Conservation (phyloP, 495 filamentous ascomycete species). For the Neurospora discreta region DNA sequence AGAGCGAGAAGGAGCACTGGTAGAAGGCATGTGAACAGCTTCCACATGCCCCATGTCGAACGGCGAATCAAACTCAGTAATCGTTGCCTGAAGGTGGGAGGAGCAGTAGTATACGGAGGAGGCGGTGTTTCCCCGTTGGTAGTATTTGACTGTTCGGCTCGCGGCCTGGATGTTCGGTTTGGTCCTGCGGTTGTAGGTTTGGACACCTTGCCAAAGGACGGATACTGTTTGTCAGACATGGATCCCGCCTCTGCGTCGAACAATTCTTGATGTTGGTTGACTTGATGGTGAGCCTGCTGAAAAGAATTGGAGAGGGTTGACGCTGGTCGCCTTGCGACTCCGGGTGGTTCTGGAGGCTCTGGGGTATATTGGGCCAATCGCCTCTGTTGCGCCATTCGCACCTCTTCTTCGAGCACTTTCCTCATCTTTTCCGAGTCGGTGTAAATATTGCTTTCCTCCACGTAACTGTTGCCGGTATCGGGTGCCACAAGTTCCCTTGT, state of each 20-base stretch:
- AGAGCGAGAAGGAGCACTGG: background rate
- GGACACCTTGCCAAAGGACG: background rate
- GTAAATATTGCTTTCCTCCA: background rate
- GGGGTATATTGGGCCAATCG: background rate
- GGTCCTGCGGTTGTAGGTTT: background rate
- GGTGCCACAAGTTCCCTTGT: background rate
- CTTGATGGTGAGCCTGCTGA: background rate
- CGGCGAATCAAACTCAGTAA: background rate
- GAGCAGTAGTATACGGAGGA: background rate
- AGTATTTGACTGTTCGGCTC: background rate
- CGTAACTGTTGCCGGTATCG: background rate
- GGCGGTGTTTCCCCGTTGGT: background rate
- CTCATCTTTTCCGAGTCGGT: background rate
- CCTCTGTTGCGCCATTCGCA: background rate
- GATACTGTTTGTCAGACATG: background rate
- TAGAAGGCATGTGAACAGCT: background rate
- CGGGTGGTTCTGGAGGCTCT: background rate
- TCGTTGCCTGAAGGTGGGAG: background rate
- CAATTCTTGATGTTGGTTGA: background rate
- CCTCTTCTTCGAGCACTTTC: background rate
- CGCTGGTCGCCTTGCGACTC: background rate
- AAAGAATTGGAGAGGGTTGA: background rate
- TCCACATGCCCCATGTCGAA: background rate
- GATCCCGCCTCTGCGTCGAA: background rate
- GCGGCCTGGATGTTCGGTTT: background rate